phyloP scores from a whole-genome alignment of 495 filamentous ascomycete species.

The Recurvomyces mirabilis region DNA sequence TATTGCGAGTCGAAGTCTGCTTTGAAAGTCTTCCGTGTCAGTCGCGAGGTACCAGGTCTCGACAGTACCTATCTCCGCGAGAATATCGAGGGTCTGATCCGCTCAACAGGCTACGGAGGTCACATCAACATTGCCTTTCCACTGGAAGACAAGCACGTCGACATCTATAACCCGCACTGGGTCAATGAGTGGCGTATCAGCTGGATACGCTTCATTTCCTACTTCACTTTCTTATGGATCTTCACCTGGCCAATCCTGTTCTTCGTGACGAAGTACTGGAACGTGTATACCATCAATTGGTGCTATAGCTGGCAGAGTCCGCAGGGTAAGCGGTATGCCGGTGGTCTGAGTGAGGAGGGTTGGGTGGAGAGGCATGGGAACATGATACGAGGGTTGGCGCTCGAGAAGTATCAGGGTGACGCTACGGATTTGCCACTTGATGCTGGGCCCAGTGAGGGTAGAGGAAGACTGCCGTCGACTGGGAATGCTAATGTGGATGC shows the following conservation, averaged over 20 bases:
- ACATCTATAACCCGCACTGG: slow-evolving; percentile 44
- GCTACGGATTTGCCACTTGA: slow-evolving; percentile 9
- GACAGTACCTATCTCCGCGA: slow-evolving; percentile 36
- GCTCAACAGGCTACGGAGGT: slow-evolving; percentile 51
- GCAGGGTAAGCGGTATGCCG: slow-evolving; percentile 31
- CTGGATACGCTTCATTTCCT: slow-evolving; percentile 50
- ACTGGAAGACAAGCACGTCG: slow-evolving; percentile 35
- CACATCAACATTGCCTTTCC: slow-evolving; percentile 42
- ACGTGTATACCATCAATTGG: slow-evolving; percentile 46
- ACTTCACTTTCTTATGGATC: slow-evolving; percentile 48
- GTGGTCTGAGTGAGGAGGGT: slow-evolving; percentile 20
- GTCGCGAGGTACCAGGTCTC: slow-evolving; percentile 40
- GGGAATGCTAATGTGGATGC: slow-evolving; percentile 23
- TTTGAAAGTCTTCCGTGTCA: slow-evolving; percentile 42
- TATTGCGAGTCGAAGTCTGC: slow-evolving; percentile 40
- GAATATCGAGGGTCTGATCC: slow-evolving; percentile 38
- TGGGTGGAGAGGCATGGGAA: slow-evolving; percentile 23
- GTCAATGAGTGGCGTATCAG: slow-evolving; percentile 45
- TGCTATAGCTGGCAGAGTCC: slow-evolving; percentile 31
- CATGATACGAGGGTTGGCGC: slow-evolving; percentile 16
- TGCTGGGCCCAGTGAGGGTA: slow-evolving; percentile 14
- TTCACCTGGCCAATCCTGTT: slow-evolving; percentile 54
- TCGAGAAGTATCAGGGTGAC: slow-evolving; percentile 24
- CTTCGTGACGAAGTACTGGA: slow-evolving; percentile 50
- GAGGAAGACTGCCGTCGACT: slow-evolving; percentile 22